phyloP scores from a whole-genome alignment of 1,284 basidiomycete genomes.

The Hemileia vastatrix region DNA sequence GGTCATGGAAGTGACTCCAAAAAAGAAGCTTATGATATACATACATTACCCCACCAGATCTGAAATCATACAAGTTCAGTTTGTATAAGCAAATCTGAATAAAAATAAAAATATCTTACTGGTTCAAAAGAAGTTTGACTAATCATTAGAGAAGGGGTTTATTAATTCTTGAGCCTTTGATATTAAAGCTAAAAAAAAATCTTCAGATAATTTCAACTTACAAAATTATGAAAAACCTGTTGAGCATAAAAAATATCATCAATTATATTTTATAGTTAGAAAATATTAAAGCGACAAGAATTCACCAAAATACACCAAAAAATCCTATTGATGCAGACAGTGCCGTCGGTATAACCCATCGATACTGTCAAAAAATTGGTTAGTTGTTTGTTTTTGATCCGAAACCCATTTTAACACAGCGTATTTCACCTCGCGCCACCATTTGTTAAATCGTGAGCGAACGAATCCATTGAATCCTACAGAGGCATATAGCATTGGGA shows the following conservation, averaged over 20 bases:
- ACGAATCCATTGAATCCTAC: conserved; percentile 17
- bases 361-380: neutral
- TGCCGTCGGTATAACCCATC: conserved; percentile 20
- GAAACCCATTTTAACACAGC: neutral
- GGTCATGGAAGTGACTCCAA: neutral
- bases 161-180: neutral
- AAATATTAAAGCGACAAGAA: neutral
- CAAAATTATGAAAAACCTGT: conserved; percentile 20
- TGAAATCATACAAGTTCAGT: neutral
- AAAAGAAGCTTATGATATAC: neutral
- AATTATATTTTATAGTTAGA: neutral
- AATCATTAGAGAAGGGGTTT: neutral
- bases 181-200: neutral
- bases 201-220: neutral
- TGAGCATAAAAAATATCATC: neutral
- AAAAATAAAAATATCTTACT: neutral
- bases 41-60: conserved; percentile 22
- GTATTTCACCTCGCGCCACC: conserved; percentile 13
- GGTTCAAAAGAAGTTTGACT: conserved; percentile 15
- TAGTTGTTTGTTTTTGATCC: neutral
- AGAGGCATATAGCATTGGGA: conserved; percentile 13
- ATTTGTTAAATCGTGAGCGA: conserved; percentile 7
- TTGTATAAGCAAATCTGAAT: neutral
- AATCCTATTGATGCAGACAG: conserved; percentile 19
- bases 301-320: conserved; percentile 18